Conservation (phyloP, 768 basidiomycete genomes). For the Suillus luteus region DNA sequence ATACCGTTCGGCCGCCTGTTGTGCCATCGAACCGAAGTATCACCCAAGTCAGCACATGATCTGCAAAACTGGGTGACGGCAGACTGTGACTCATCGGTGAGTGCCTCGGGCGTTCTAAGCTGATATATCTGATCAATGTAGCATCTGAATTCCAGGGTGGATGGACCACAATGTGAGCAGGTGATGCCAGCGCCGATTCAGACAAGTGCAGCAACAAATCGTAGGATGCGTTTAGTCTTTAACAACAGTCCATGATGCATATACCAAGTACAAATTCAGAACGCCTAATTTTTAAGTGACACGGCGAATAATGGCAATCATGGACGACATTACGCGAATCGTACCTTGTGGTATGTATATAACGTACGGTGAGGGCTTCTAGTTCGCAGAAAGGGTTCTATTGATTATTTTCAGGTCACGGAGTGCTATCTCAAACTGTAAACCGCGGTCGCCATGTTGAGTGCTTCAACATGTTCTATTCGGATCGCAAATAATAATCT, state of each 20-base stretch:
- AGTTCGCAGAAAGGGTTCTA: background rate
- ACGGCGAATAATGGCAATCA: background rate
- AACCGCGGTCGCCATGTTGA: background rate
- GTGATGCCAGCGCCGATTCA: background rate
- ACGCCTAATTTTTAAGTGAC: background rate
- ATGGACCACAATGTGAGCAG: background rate
- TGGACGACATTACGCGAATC: background rate
- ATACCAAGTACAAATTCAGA: background rate
- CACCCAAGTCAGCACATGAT: background rate
- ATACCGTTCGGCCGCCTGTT: too few species aligned
- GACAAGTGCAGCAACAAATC: background rate
- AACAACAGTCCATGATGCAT: background rate
- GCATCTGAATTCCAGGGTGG: background rate
- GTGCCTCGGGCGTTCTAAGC: background rate
- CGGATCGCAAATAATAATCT: background rate
- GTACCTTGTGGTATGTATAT: background rate
- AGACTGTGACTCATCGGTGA: background rate
- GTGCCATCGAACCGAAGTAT: background rate
- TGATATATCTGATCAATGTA: background rate
- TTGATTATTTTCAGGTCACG: background rate
- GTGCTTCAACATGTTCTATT: background rate
- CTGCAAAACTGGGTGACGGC: background rate
- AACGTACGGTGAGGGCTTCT: background rate
- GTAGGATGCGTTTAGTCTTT: background rate
- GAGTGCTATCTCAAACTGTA: background rate